Evolutionary conservation across 169 alveolate species (phyloP), one percentile per base, ranked within the genome.

Genomic region (Plasmodium knowlesi): DNA sequence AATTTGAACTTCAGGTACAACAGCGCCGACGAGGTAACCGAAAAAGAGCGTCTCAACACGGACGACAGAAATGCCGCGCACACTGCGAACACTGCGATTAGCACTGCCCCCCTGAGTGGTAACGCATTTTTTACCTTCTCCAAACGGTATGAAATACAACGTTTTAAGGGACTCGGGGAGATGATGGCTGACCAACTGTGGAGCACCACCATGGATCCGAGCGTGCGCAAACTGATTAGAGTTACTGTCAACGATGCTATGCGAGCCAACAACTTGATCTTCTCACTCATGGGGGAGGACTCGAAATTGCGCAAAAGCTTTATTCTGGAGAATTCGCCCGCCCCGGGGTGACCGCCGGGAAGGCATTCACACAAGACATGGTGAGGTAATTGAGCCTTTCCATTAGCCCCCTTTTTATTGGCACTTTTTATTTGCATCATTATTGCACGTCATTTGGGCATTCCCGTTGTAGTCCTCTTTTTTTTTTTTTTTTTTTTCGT

Each of bases 121-220:
- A 76, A 50, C 61, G 41, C 74, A 14, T 16, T 80, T 67, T 90
- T 90, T 70, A 90, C 73, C 10, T 43, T 82, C 83, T 90, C 86
- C 41, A 92, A 92, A 53, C 84, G 89, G 30, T 73, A 93, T 28
- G 89, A 91, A 32, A 93, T 96, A 32, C 98, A 97, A 92, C 82
- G 98, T 30, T 97, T 96, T 84, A 97, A 97, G 82, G 98, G 98
- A 30, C 95, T 97, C 28, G 98, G 98, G 12, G 98, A 97, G 92
- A 97, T 97, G 98, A 96, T 93, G 97, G 97, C 98, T 0, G 95
- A 95, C 92, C 98, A 97, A 82, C 91, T 97, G 54, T 95, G 98
- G 98, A 93, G 86, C 41, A 97, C 98, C 16, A 96, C 98, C 10
- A 97, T 97, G 98, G 95, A 96, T 78, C 98, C 98, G 9, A 84